Conservation (phyloP, 2,329 filamentous ascomycete species). For the Knoxdaviesia proteae region DNA sequence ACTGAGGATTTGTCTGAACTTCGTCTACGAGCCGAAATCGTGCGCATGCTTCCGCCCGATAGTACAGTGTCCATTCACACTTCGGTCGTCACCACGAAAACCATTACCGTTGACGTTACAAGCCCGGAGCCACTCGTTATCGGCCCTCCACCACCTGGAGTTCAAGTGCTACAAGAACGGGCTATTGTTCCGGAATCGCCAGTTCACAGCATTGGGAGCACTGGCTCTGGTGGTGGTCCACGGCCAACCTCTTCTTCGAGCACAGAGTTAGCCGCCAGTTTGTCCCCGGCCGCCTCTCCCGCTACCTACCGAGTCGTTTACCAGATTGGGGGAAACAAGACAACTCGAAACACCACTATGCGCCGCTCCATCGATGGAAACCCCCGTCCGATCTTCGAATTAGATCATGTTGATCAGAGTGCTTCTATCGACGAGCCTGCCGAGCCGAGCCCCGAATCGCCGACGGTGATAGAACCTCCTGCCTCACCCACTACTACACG, state of each 20-base stretch:
- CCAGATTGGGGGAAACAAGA: conserved; percentile 30
- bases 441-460: too few relatives aligned
- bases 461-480: too few relatives aligned
- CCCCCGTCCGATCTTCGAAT: too few relatives aligned
- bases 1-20: too few relatives aligned
- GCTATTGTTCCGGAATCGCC: too few relatives aligned
- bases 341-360: conserved; percentile 17
- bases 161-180: conserved; percentile 33
- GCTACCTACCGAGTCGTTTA: conserved; percentile 36
- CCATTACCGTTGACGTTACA: conserved; percentile 41
- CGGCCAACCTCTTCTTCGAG: too few relatives aligned
- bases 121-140: conserved; percentile 28
- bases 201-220: too few relatives aligned
- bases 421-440: too few relatives aligned
- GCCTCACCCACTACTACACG: too few relatives aligned
- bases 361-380: conserved; percentile 10
- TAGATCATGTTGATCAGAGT: too few relatives aligned
- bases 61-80: conserved; percentile 40
- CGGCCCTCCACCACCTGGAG: conserved; percentile 29
- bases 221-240: too few relatives aligned
- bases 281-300: conserved; percentile 1
- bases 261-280: too few relatives aligned
- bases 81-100: conserved; percentile 37
- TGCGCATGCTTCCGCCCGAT: conserved; percentile 30
- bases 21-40: conserved; percentile 28